These are phyloP conservation scores for Melanopsichium pennsylvanicum DNA, from an alignment of 1,284 basidiomycete species.

Conservation along the genomic window DNA sequence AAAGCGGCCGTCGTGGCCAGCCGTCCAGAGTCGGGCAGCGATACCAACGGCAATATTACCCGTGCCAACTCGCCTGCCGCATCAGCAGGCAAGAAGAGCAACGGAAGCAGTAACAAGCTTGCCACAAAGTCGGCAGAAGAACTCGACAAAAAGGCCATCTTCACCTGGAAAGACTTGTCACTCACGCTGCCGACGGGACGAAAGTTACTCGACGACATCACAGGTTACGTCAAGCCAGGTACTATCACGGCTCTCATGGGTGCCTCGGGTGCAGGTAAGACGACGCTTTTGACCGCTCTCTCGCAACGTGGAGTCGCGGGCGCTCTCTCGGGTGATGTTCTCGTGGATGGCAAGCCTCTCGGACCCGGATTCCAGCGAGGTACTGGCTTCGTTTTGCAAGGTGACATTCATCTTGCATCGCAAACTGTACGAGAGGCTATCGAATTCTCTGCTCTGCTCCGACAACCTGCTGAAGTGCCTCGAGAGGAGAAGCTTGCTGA, in stretches of 20 bases:
- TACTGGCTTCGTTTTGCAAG: conserved; percentile 76
- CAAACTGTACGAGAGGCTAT: conserved; percentile 58
- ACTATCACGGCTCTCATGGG: conserved; percentile 78
- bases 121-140: conserved; percentile 47
- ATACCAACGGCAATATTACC: conserved; percentile 31
- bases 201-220: conserved; percentile 76
- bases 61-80: conserved; percentile 33
- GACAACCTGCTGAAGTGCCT: conserved; percentile 48
- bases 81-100: conserved; percentile 4
- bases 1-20: conserved; percentile 10
- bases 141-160: conserved; percentile 46
- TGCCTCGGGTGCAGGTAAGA: conserved; percentile 76
- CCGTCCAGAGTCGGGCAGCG: background rate
- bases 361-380: conserved; percentile 77
- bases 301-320: conserved; percentile 79
- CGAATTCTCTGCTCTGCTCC: conserved; percentile 54
- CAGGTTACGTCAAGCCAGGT: conserved; percentile 80
- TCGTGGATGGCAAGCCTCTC: conserved; percentile 78
- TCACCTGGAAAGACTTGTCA: conserved; percentile 68
- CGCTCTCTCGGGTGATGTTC: conserved; percentile 77
- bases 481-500: conserved; percentile 47
- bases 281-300: conserved; percentile 78
- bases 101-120: background rate
- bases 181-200: conserved; percentile 71
- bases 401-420: conserved; percentile 66